These are phyloP conservation scores for Phialocephala subalpina DNA, from an alignment of 2,329 filamentous ascomycete species.

Conservation along the genomic window DNA sequence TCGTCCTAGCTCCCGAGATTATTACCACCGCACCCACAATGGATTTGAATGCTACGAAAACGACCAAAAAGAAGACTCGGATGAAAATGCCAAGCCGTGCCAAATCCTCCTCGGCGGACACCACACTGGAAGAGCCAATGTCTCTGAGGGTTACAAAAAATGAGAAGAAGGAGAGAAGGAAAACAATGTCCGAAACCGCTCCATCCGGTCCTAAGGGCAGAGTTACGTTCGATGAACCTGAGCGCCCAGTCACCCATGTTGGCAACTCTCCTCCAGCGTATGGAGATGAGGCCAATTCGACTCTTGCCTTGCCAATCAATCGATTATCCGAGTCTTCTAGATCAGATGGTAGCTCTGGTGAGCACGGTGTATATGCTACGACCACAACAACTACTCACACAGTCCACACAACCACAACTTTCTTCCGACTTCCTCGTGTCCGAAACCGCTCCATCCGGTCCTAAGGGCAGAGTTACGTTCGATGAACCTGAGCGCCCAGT, in stretches of 20 bases:
- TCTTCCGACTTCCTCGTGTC: constrained; percentile 84
- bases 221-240: constrained; percentile 70
- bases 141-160: constrained; percentile 33
- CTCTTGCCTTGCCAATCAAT: constrained; percentile 68
- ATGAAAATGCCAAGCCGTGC: constrained; percentile 60
- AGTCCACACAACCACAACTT: constrained; percentile 70
- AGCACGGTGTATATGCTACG: constrained; percentile 66
- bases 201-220: constrained; percentile 47
- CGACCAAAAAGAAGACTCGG: constrained; percentile 63
- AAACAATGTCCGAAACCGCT: constrained; percentile 47
- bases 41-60: constrained; percentile 57
- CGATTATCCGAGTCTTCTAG: constrained; percentile 86
- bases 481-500: constrained; percentile 65
- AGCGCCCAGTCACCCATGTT: constrained; percentile 54
- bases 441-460: constrained; percentile 59
- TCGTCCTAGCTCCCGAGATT: constrained; percentile 69
- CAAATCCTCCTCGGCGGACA: constrained; percentile 41
- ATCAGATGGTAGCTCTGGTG: constrained; percentile 83
- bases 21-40: constrained; percentile 91
- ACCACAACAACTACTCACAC: constrained; percentile 70
- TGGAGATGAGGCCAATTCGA: constrained; percentile 66
- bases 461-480: constrained; percentile 59
- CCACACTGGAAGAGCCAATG: constrained; percentile 25
- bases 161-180: constrained; percentile 52
- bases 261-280: constrained; percentile 61